Conservation (phyloP, 2,329 filamentous ascomycete species). For the Gaeumannomyces tritici region DNA sequence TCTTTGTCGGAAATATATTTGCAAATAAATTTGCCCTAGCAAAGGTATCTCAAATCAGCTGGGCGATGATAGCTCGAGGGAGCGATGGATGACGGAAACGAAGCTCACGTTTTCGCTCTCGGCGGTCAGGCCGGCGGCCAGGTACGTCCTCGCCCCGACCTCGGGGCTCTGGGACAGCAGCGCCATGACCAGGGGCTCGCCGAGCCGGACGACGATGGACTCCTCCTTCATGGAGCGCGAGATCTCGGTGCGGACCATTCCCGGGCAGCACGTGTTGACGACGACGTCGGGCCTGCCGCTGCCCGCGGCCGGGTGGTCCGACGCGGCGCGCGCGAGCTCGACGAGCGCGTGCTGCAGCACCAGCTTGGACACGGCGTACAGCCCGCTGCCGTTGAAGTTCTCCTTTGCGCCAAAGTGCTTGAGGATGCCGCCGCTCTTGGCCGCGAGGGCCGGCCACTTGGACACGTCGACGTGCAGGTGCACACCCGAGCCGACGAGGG, state of each 20-base stretch:
- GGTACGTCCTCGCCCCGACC: constrained; percentile 4
- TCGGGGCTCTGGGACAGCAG: constrained; percentile 4
- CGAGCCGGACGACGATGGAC: not conserved
- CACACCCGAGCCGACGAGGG: constrained; percentile 13
- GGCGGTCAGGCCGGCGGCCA: constrained; percentile 4
- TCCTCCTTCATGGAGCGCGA: constrained; percentile 5
- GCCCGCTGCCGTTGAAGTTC: constrained; percentile 14
- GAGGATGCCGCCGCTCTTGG: constrained; percentile 12
- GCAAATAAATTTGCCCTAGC: constrained; percentile 7
- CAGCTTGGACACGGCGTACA: constrained; percentile 17
- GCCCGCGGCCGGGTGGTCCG: constrained; percentile 4
- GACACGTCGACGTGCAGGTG: constrained; percentile 11
- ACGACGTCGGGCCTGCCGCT: constrained; percentile 17
- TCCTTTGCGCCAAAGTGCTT: constrained; percentile 15
- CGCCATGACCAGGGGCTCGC: constrained; percentile 2
- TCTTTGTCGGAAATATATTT: constrained; percentile 5
- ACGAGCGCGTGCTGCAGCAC: constrained; percentile 13
- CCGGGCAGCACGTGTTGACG: constrained; percentile 7
- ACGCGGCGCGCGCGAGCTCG: constrained; percentile 14
- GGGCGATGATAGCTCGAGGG: not conserved
- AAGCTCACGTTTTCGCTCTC: constrained; percentile 4
- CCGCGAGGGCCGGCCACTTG: constrained; percentile 10
- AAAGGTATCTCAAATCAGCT: not conserved
- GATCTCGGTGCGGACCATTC: constrained; percentile 7
- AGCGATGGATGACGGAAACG: not conserved